Evolutionary conservation across 2,329 filamentous ascomycete species (phyloP), one percentile per base, ranked within the genome.

Genomic region (Ceratocystis cubensis): DNA sequence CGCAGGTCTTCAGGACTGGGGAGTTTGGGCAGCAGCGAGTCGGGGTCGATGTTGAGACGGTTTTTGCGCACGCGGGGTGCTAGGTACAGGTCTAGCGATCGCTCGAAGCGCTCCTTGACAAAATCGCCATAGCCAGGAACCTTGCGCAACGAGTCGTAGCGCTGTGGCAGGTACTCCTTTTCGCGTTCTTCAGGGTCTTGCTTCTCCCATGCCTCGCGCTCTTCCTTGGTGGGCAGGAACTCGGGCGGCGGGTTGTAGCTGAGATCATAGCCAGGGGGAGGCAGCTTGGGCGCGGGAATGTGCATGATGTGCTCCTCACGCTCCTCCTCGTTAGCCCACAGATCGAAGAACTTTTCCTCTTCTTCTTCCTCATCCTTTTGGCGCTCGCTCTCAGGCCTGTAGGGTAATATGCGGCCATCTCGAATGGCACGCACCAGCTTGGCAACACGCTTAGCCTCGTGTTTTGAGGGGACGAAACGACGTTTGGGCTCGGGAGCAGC

Each of bases 241-340:
- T 99, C 94, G 3, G 88, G 84, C 63, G 95, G 94, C 28, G 94
- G 94, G 76, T 97, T 96, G 75, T 99, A 97, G 73, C 91, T 96
- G 75, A 96, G 85, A 72, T 96, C 92, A 75, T 96, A 96, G 64
- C 91, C 91, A 33, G 94, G 94, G 46, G 94, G 93, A 33, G 93
- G 86, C 63, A 95, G 81, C 75, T 99, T 99, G 4, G 94, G 94
- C 1, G 94, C 93, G 17, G 94, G 89, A 65, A 97, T 88, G 73
- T 96, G 90, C 92, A 97, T 97, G 45, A 88, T 81, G 75, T 97
- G 89, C 69, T 92, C 88, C 44, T 88, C 84, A 71, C 88, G 83
- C 10, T 90, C 85, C 71, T 88, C 84, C 75, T 99, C 93, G 73
- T 97, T 89, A 65, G 93, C 91, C 94, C 94, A 99, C 65, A 99